Percentiles rank a stretch among this genome's conserved stretches.
Conservation (phyloP, 2,329 filamentous ascomycete genomes). For the Ceratocystis variospora region DNA sequence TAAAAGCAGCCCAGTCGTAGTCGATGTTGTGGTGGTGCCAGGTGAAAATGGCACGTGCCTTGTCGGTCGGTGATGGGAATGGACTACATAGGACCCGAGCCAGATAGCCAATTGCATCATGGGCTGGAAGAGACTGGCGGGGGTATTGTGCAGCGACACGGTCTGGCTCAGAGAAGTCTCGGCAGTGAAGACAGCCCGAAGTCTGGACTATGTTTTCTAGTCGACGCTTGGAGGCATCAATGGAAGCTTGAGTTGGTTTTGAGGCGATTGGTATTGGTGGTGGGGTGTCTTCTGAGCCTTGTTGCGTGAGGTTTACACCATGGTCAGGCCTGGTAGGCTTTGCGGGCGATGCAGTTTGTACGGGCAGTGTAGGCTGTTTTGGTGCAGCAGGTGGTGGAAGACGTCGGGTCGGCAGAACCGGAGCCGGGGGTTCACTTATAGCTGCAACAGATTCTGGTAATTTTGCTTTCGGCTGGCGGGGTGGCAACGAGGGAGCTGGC, state of each 20-base stretch:
- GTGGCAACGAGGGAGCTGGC: conserved; percentile 5
- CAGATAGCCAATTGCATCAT: conserved; percentile 56
- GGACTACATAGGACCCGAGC: conserved; percentile 64
- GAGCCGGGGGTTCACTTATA: conserved; percentile 12
- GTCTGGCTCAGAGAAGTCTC: conserved; percentile 78
- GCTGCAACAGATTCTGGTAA: neutral
- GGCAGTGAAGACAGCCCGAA: conserved; percentile 59
- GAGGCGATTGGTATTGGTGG: conserved; percentile 41
- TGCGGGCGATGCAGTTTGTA: neutral
- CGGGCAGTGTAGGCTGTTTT: neutral
- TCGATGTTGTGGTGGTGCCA: conserved; percentile 91
- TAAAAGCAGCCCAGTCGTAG: conserved; percentile 73
- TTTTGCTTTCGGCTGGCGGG: neutral
- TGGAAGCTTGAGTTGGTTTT: conserved; percentile 37
- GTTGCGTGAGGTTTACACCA: neutral
- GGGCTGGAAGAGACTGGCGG: conserved; percentile 50
- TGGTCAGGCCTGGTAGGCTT: neutral
- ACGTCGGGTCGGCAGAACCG: conserved; percentile 25
- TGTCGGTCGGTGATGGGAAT: conserved; percentile 74
- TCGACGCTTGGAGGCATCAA: neutral
- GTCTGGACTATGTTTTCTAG: conserved; percentile 32
- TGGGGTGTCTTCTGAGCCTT: conserved; percentile 29
- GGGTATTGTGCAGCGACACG: conserved; percentile 64
- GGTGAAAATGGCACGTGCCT: conserved; percentile 81
- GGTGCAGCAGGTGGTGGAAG: conserved; percentile 29